Base-by-base conservation (phyloP, 2,329 filamentous ascomycete species). In the Helotiales sp. region DNA sequence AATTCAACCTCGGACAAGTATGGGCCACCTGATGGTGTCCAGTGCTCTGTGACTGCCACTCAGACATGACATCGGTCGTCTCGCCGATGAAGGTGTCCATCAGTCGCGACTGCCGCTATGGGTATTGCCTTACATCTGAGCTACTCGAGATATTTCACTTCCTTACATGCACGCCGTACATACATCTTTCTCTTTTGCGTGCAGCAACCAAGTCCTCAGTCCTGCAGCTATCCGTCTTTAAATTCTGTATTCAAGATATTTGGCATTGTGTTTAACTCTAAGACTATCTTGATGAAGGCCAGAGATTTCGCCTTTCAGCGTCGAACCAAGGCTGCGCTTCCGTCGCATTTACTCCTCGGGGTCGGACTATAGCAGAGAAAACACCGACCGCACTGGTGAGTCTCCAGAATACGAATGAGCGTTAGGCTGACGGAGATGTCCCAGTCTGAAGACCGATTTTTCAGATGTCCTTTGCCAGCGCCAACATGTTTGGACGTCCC, bases 401-500 rank as follows among this genome's bases (percentile, higher is more conserved):
- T n/a, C n/a, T n/a, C n/a, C n/a, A n/a, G n/a, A n/a, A n/a, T n/a
- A n/a, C n/a, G n/a, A n/a, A n/a, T n/a, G n/a, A n/a, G n/a, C n/a
- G n/a, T n/a, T n/a, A n/a, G n/a, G n/a, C n/a, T n/a, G n/a, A n/a
- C n/a, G n/a, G n/a, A n/a, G n/a, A n/a, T n/a, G n/a, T n/a, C n/a
- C n/a, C n/a, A n/a, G n/a, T n/a, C n/a, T n/a, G n/a, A n/a, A n/a
- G n/a, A n/a, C n/a, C n/a, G n/a, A n/a, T n/a, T n/a, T n/a, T 2
- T 17, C 15, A 5, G 10, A 12, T 33, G n/a, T 36, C 15, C 19
- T 13, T 13, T 38, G 17, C 17, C 38, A 25, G 27, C 33, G 44
- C 50, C 54, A 49, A 59, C 34, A 70, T 69, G 64, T 59, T 61
- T 31, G 52, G 56, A 22, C 53, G 66, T 10, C 57, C 66, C 19